These are phyloP conservation scores for Monosporozyma aquatica DNA, from an alignment of 805 yeast species.

Conservation along the genomic window DNA sequence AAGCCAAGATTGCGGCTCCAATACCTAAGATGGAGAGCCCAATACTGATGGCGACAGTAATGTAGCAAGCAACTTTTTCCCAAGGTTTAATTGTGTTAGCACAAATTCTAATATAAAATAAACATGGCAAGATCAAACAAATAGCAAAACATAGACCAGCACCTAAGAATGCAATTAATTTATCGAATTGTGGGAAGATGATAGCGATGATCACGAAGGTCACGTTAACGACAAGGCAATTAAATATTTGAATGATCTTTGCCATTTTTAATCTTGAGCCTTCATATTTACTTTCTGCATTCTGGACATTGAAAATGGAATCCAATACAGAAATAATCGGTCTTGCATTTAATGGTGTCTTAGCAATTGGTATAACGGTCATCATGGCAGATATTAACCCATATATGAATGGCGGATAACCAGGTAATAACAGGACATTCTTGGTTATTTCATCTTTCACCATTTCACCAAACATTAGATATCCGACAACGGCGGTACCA, in stretches of 20 bases:
- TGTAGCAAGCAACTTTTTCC: slow-evolving; percentile 35
- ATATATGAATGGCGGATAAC: slow-evolving; percentile 57
- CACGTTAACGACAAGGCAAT: slow-evolving; percentile 43
- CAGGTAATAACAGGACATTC: slow-evolving; percentile 53
- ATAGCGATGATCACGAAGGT: slow-evolving; percentile 52
- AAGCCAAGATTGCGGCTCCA: slow-evolving; percentile 37
- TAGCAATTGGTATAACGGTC: slow-evolving; percentile 78
- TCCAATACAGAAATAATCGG: slow-evolving; percentile 73
- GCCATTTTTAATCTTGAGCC: slow-evolving; percentile 16
- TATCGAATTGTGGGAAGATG: slow-evolving; percentile 69
- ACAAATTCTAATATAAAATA: slow-evolving; percentile 58
- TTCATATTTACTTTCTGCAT: slow-evolving; percentile 14
- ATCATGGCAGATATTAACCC: slow-evolving; percentile 55
- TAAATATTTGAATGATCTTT: slow-evolving; percentile 14
- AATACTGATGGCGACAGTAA: slow-evolving; percentile 38
- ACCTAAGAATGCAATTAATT: slow-evolving; percentile 73
- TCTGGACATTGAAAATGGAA: slow-evolving; percentile 33
- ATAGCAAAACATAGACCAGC: slow-evolving; percentile 70
- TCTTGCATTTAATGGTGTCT: slow-evolving; percentile 72
- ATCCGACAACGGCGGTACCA: slow-evolving; percentile 58
- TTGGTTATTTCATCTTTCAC: slow-evolving; percentile 71
- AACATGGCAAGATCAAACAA: slow-evolving; percentile 69
- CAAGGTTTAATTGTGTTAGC: slow-evolving; percentile 32
- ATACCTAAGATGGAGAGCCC: slow-evolving; percentile 52
- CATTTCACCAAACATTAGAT: slow-evolving; percentile 67